phyloP scores from a whole-genome alignment of 1,284 basidiomycete genomes.

The Ustilago xerochloae region DNA sequence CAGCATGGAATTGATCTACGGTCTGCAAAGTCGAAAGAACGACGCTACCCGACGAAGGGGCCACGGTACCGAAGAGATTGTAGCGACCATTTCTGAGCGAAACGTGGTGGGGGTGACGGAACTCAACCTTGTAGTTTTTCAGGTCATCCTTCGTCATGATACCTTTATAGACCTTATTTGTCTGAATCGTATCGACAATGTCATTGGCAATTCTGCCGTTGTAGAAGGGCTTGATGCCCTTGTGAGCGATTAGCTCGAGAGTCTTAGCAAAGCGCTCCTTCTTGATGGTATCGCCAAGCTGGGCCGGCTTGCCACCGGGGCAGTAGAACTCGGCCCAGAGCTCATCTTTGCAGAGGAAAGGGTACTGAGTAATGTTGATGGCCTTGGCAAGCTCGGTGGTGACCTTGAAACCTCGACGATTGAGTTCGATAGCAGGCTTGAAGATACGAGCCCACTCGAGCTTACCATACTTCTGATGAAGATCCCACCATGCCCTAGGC shows the following conservation, averaged over 20 bases:
- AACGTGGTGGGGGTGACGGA: slow-evolving; percentile 44
- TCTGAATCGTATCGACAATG: slow-evolving; percentile 53
- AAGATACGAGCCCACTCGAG: slow-evolving; percentile 65
- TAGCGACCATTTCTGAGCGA: slow-evolving; percentile 46
- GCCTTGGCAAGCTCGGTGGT: slow-evolving; percentile 53
- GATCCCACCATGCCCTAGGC: slow-evolving; percentile 64
- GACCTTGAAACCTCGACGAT: slow-evolving; percentile 64
- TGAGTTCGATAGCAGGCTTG: slow-evolving; percentile 62
- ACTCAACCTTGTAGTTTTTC: slow-evolving; percentile 51
- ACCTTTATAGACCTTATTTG: slow-evolving; percentile 58
- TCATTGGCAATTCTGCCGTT: slow-evolving; percentile 53
- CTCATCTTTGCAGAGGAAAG: slow-evolving; percentile 62
- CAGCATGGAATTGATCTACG: slow-evolving; percentile 42
- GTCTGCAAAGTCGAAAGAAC: slow-evolving; percentile 67
- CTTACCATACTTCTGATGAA: slow-evolving; percentile 64
- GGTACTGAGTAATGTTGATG: slow-evolving; percentile 37
- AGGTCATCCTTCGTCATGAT: slow-evolving; percentile 62
- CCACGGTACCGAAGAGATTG: slow-evolving; percentile 56
- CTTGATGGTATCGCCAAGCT: slow-evolving; percentile 59
- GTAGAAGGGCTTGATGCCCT: slow-evolving; percentile 62
- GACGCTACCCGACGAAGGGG: slow-evolving; percentile 66
- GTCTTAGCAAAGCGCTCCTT: slow-evolving; percentile 51
- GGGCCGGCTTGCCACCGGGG: slow-evolving; percentile 52
- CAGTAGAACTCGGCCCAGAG: slow-evolving; percentile 59
- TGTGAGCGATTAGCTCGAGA: slow-evolving; percentile 44